These are phyloP conservation scores for Syncephalis plumigaleata DNA, from an alignment of 371 early-diverging fungal species.

Conservation along the genomic window DNA sequence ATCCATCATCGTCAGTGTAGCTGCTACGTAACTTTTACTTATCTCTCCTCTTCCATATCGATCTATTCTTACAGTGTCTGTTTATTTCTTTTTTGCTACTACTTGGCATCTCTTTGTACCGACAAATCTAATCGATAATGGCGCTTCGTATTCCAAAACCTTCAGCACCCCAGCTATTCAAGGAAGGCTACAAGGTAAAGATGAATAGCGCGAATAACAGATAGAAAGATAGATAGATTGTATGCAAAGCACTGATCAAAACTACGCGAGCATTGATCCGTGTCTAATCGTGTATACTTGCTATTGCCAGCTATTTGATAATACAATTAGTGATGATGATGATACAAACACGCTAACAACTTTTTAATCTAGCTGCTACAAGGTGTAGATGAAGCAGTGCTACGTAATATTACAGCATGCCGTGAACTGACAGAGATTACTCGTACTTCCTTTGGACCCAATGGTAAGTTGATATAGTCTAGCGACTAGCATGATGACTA, in stretches of 20 bases:
- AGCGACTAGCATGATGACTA: not conserved
- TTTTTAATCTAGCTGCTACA: constrained; percentile 54
- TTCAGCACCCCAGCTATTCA: constrained; percentile 77
- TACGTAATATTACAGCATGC: constrained; percentile 85
- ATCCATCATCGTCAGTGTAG: too few species aligned
- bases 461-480: constrained; percentile 37
- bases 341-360: too few species aligned
- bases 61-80: too few species aligned
- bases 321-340: not conserved
- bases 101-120: too few species aligned
- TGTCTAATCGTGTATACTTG: not conserved
- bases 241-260: too few species aligned
- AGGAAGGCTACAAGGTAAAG: constrained; percentile 88
- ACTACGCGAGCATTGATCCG: too few species aligned
- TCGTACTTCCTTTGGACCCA: constrained; percentile 91
- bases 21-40: too few species aligned
- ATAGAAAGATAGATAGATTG: too few species aligned
- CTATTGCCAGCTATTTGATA: not conserved
- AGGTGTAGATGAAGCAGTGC: constrained; percentile 92
- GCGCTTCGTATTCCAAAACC: constrained; percentile 86
- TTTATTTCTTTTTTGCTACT: too few species aligned
- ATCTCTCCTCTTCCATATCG: too few species aligned
- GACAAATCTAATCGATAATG: constrained; percentile 26
- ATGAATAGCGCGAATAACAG: too few species aligned
- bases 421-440: constrained; percentile 83